Evolutionary conservation across 2,329 filamentous ascomycete genomes (phyloP), one percentile per base, ranked within the genome.

Genomic region (Endoconidiophora polonica): DNA sequence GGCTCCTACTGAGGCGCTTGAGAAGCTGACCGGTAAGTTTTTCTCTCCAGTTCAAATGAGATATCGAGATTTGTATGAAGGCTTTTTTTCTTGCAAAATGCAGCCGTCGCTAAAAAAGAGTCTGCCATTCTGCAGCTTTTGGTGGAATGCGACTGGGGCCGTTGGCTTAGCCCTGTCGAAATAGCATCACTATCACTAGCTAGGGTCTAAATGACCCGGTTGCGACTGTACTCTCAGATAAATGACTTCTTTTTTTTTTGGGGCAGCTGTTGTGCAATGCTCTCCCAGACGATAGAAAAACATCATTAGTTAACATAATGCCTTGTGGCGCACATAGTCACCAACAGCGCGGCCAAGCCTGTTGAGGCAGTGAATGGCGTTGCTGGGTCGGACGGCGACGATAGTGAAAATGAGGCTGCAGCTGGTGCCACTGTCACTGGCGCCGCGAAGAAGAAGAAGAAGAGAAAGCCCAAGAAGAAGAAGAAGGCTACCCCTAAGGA

Each of bases 401-500:
- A 74, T 45, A 50, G 48, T 22, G 55, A 48, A 7, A 43, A 46
- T 29, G 53, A 46, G 7, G 48, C 36, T 24, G 37, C 39, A 2
- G 36, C 29, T 24, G 44, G 18, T 22, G 14, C 47, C 23, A 29
- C 52, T 10, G 52, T 44, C 16, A 46, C 43, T 14, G 48, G 47
- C 26, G 46, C 46, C 7, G 40, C 53, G 22, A 82, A 83, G 63
- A 86, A 86, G 68, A 86, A 87, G 69, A 90, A 88, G 72, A 86
- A 86, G 73, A 85, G 80, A 71, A 81, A 77, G 67, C 76, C 79
- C 62, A 79, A 78, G 63, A 82, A 78, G 70, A 82, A 83, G 73
- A 83, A 79, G 63, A 73, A 74, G 66, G 73, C 72, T 64, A 63
- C 63, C 14, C 71, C 79, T 47, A 86, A 82, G 50, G 71, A 73